phyloP scores from a whole-genome alignment of 1,284 basidiomycete genomes.

The Ceratobasidium sp. region DNA sequence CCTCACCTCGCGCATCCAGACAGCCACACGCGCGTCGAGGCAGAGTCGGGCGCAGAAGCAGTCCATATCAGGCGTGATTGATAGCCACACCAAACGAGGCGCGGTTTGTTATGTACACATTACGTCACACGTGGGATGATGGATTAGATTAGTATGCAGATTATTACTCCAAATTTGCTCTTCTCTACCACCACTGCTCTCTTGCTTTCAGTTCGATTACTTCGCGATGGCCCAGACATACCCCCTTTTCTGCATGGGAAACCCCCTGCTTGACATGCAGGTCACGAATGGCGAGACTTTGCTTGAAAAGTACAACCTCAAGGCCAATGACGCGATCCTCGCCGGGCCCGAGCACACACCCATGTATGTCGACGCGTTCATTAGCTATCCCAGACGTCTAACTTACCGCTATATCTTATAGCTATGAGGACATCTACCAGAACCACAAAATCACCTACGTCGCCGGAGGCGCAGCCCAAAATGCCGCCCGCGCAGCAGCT shows the following conservation, averaged over 20 bases:
- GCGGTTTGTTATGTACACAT: background rate
- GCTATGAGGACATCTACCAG: constrained; percentile 89
- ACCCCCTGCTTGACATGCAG: constrained; percentile 91
- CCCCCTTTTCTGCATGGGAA: constrained; percentile 83
- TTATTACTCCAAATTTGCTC: background rate
- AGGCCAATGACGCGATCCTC: constrained; percentile 96
- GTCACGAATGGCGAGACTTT: constrained; percentile 85
- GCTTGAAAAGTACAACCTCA: constrained; percentile 90
- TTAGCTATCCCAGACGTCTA: background rate
- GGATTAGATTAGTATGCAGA: constrained; percentile 4
- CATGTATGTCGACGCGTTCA: constrained; percentile 65
- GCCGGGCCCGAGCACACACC: constrained; percentile 88
- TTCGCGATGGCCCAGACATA: constrained; percentile 50
- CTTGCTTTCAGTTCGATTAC: too few species aligned
- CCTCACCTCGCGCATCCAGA: background rate
- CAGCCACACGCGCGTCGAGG: background rate
- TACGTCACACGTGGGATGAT: constrained; percentile 5
- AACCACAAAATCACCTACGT: constrained; percentile 85
- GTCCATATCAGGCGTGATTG: too few species aligned
- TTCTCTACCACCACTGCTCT: constrained; percentile 9
- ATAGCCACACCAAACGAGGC: background rate
- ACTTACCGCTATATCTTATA: constrained; percentile 52
- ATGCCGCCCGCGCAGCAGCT: constrained; percentile 94
- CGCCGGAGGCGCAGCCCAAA: constrained; percentile 97
- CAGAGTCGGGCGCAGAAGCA: too few species aligned